Evolutionary conservation across 139 green algal genomes (phyloP), one percentile per base, ranked within the genome.

Genomic region (Zygnema circumcarinatum): DNA sequence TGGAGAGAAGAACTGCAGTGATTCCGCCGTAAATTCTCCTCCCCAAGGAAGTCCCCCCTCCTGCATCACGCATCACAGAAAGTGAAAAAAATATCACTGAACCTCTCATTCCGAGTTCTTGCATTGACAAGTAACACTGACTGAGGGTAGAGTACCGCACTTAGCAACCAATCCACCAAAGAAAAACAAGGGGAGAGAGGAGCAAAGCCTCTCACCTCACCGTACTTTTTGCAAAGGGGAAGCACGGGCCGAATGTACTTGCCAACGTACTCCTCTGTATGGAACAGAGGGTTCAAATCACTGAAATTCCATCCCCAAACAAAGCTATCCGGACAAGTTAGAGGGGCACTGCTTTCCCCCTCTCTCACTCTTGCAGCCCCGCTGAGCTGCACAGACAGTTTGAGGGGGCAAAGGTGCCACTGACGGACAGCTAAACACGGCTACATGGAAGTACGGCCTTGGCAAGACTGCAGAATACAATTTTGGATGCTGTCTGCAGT

Each of bases 1-100:
- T 22, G 82, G 82, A 35, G 82, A 88, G 82, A 88, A 88, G 67
- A 88, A 88, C 82, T 88, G 82, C 20, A 88, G 67, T 0, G 82
- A 88, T 74, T 88, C 82, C 11, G 82, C 67, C 32, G 82, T 88
- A 53, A 88, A 88, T 53, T 88, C 82, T 33, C 82, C 82, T 0
- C 82, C 82, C 82, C 82, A 88, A 7, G 82, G 82, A 42, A 88
- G 82, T 16, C 16, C 16, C 69, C 47, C 47, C 16, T 7, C 16
- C 47, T 62, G 47, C 47, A 62, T 25, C 47, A 62, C 7, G 7
- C 47, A n/a, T n/a, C n/a, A n/a, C n/a, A 72, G 56, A 72, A 29
- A 35, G 56, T 29, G 29, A 72, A 29, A 35, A 29, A 72, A 72
- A 72, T 72, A 35, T 29, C 56, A 72, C 56, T 29, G 29, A 72